Evolutionary conservation across 352 stramenopile genomes (phyloP), one percentile per base, ranked within the genome.

Genomic region (Elongisporangium undulatum): DNA sequence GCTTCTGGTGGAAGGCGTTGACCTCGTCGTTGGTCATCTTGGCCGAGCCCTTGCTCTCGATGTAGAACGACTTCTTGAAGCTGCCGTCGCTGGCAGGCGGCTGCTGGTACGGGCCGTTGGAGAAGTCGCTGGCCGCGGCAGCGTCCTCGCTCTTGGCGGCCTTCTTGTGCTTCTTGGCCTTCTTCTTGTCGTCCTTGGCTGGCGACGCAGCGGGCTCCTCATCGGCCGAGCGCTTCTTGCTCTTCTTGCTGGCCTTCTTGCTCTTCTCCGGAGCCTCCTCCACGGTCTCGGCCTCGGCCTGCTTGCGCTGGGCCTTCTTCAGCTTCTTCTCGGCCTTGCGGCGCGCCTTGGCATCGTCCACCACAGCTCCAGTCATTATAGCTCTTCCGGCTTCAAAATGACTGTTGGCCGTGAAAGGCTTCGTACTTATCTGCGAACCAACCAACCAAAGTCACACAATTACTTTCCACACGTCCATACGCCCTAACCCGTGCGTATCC

Each of bases 1-100:
- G 75, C 49, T 76, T 64, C 55, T 91, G 74, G 67, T 97, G 95
- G 79, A 96, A 97, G 56, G 85, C 90, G 7, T 80, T 51, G 49
- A 92, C 75, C 38, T 96, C 82, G 1, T 85, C 77, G 55, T 96
- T 77, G 17, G 84, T 89, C 77, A 86, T 87, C 62, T 75, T 89
- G 60, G 59, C 81, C 3, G 82, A 90, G 39, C 82, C 71, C 55
- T 74, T 67, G 64, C 77, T 84, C 53, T 94, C 84, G 26, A 75
- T 75, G 74, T 97, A 97, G 61, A 94, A 95, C 19, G 82, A 61
- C 75, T 95, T 95, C 53, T 82, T 83, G 66, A 93, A 95, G 64
- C 71, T 86, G 55, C 82, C 80, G 55, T 90, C 82, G 50, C 59
- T 71, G 17, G 85, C 63, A 10, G 77, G 48, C 13, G 77, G 70